A percentile compares a stretch with the other conserved stretches of the same genome.
Evolutionary conservation across 2,329 filamentous ascomycete species (phyloP).

Genomic region (Achaetomium macrosporum): DNA sequence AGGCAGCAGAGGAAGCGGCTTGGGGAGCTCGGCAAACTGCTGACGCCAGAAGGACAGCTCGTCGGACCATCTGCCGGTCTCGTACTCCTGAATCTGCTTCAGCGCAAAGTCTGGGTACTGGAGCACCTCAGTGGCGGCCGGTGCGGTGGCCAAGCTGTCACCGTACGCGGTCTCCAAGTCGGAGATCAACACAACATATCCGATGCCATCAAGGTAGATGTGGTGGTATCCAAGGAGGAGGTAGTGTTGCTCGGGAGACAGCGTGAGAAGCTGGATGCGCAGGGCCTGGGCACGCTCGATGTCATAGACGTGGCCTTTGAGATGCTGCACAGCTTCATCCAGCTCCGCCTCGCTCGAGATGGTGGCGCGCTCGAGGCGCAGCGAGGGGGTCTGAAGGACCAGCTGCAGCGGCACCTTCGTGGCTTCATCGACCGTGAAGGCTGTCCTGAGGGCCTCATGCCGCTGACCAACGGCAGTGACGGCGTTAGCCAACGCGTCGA

Average conservation of each 20-base stretch:
- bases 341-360: neutral
- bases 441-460: constrained; percentile 25
- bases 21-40: constrained; percentile 19
- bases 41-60: constrained; percentile 34
- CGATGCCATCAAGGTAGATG: constrained; percentile 44
- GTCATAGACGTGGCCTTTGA: constrained; percentile 31
- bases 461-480: constrained; percentile 26
- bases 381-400: constrained; percentile 9
- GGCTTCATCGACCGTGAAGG: constrained; percentile 22
- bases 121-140: too few species aligned
- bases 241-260: constrained; percentile 30
- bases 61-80: constrained; percentile 14
- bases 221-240: constrained; percentile 43
- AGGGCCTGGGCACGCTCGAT: constrained; percentile 32
- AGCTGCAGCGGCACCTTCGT: constrained; percentile 7
- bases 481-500: constrained; percentile 30
- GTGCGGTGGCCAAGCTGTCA: constrained; percentile 16
- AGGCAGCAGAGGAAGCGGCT: constrained; percentile 24
- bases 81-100: constrained; percentile 26
- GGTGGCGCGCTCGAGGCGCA: constrained; percentile 2
- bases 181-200: constrained; percentile 36
- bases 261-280: constrained; percentile 31
- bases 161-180: constrained; percentile 40
- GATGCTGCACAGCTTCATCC: neutral
- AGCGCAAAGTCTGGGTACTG: constrained; percentile 34